These are phyloP conservation scores for Lodderomyces margitis DNA, from an alignment of 1,139 yeast genomes.

Conservation along the genomic window DNA sequence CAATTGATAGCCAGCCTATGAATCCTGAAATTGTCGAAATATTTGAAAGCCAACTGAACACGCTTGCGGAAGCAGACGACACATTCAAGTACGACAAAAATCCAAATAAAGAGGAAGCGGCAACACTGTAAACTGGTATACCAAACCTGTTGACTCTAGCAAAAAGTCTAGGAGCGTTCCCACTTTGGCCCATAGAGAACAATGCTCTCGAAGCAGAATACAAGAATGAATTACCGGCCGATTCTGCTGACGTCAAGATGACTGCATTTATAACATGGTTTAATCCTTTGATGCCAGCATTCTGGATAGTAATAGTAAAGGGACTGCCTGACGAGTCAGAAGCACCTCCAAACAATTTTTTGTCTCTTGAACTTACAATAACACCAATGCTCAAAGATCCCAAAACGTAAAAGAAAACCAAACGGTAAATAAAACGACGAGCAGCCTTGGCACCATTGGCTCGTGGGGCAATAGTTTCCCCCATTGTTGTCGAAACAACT, in stretches of 20 bases:
- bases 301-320: conserved; percentile 50
- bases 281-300: conserved; percentile 59
- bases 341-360: conserved; percentile 25
- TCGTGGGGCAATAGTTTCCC: conserved; percentile 47
- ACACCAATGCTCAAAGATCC: conserved; percentile 49
- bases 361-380: conserved; percentile 36
- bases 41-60: conserved; percentile 69
- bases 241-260: conserved; percentile 64
- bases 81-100: conserved; percentile 62
- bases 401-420: conserved; percentile 45
- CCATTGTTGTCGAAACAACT: conserved; percentile 41
- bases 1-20: conserved; percentile 54
- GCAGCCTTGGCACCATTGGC: conserved; percentile 47
- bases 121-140: conserved; percentile 56
- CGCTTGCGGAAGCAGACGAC: conserved; percentile 49
- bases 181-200: conserved; percentile 60
- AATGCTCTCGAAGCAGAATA: conserved; percentile 70
- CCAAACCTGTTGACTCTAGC: conserved; percentile 63
- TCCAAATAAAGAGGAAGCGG: conserved; percentile 28
- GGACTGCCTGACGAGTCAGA: conserved; percentile 49
- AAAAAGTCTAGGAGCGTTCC: conserved; percentile 58
- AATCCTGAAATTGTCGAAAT: conserved; percentile 71
- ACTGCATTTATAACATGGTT: conserved; percentile 69
- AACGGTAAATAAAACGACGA: conserved; percentile 44
- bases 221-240: conserved; percentile 72